A percentile compares a stretch with the other conserved stretches of the same genome.
These are phyloP conservation scores for Candolleomyces eurysporus DNA, from an alignment of 768 basidiomycete species.

Conservation along the genomic window DNA sequence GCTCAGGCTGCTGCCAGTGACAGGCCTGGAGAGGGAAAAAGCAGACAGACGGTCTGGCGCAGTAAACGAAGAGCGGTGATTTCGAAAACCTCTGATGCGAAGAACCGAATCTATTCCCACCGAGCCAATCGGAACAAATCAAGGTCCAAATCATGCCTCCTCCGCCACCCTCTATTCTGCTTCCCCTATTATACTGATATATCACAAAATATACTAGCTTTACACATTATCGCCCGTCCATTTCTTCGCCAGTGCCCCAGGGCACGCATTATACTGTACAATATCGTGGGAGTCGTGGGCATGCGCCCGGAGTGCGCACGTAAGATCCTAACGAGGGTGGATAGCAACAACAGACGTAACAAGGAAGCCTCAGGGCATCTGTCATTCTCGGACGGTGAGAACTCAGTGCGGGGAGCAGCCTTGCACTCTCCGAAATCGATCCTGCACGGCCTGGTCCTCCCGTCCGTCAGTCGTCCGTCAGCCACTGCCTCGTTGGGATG, in stretches of 20 bases:
- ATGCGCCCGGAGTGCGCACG: constrained; percentile 47
- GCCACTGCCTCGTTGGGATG: no score
- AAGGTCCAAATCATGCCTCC: constrained; percentile 28
- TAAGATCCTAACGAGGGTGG: constrained; percentile 28
- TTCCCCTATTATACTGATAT: constrained; percentile 7
- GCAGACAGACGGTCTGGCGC: constrained; percentile 47
- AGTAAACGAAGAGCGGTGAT: constrained; percentile 54
- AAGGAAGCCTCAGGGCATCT: constrained; percentile 36
- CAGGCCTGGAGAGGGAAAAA: constrained; percentile 44
- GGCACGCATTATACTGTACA: constrained; percentile 32
- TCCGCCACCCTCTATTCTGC: constrained; percentile 2
- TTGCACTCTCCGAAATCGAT: constrained; percentile 5
- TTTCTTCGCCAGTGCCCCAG: neutral
- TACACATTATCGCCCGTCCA: constrained; percentile 1
- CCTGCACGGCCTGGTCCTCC: constrained; percentile 14
- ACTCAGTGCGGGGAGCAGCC: constrained; percentile 43
- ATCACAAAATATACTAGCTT: constrained; percentile 6
- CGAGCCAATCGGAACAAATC: constrained; percentile 65
- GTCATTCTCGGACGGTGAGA: constrained; percentile 35
- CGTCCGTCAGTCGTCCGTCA: constrained; percentile 3
- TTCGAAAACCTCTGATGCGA: constrained; percentile 52
- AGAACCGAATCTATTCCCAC: constrained; percentile 45
- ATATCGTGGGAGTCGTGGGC: constrained; percentile 48
- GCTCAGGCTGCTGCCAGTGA: constrained; percentile 27
- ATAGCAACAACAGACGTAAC: constrained; percentile 56